Evolutionary conservation across 1,284 basidiomycete genomes (phyloP).

Genomic region (Rhodotorula sp.): DNA sequence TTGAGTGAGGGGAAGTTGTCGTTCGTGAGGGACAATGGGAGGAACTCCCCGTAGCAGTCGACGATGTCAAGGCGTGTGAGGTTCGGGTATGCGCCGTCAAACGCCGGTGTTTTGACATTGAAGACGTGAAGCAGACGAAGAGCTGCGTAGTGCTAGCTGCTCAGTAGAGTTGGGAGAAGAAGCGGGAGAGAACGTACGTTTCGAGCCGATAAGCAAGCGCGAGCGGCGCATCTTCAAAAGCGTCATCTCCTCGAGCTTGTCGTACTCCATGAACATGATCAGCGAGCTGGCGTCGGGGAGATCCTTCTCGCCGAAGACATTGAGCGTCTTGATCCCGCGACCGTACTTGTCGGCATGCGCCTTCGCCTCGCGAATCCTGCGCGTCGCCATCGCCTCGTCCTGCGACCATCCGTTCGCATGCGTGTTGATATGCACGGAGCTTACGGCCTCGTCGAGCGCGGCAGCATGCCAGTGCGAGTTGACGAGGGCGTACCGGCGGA

Average conservation of each 20-base stretch:
- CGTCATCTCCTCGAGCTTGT: neutral
- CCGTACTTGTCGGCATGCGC: neutral
- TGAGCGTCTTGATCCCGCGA: neutral
- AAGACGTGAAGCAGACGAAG: neutral
- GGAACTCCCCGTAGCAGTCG: neutral
- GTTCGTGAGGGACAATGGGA: neutral
- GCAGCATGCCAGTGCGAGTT: conserved; percentile 1
- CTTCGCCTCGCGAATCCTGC: neutral
- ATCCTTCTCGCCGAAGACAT: conserved; percentile 5
- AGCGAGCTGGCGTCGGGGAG: neutral
- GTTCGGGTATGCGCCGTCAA: neutral
- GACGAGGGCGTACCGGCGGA: conserved; percentile 8
- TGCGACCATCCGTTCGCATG: conserved; percentile 2
- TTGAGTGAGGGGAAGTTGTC: neutral
- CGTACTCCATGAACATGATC: neutral
- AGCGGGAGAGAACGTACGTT: neutral
- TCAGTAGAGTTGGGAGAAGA: neutral
- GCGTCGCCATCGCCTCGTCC: neutral
- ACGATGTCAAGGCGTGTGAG: neutral
- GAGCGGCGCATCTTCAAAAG: conserved; percentile 1
- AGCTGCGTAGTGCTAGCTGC: neutral
- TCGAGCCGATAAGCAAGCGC: neutral
- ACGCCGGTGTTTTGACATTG: neutral
- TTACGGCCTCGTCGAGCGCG: conserved; percentile 10
- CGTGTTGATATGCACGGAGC: neutral